Evolutionary conservation across 192 early-diverging fungal species (phyloP).

Genomic region (Coemansia sp.): DNA sequence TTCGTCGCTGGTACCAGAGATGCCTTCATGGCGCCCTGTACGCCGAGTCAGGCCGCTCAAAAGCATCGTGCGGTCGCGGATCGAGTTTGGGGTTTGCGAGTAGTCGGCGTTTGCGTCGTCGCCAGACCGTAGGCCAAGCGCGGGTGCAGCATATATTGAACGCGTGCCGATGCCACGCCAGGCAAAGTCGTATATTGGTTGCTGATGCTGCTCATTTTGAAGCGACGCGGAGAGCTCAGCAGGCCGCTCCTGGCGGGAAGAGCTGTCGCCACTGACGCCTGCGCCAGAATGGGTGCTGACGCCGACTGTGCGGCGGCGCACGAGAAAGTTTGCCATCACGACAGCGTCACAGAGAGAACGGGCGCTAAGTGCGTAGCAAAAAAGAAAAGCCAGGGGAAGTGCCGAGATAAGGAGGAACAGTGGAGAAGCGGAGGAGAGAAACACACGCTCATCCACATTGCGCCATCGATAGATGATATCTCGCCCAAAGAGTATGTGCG

Average conservation of each 20-base stretch:
- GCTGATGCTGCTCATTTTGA: conserved; percentile 14
- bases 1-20: conserved; percentile 13
- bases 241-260: not conserved
- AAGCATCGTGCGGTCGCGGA: conserved; percentile 49
- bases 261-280: not conserved
- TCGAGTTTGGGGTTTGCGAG: conserved; percentile 48
- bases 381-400: too few species aligned
- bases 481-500: not conserved
- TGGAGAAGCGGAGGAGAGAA: not conserved
- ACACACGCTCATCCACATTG: not conserved
- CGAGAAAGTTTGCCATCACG: not conserved
- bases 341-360: not conserved
- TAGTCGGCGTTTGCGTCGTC: conserved; percentile 23
- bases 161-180: conserved; percentile 25
- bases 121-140: not conserved
- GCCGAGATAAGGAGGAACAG: too few species aligned
- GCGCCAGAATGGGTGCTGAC: not conserved
- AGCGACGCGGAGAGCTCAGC: conserved; percentile 26
- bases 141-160: conserved; percentile 20
- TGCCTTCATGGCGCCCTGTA: conserved; percentile 22
- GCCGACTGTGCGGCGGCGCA: conserved; percentile 7
- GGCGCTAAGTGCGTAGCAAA: not conserved
- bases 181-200: conserved; percentile 4
- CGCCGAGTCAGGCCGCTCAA: conserved; percentile 33
- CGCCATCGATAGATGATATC: not conserved